Percentiles rank a stretch among this genome's conserved stretches.
Conservation (phyloP, 2,329 filamentous ascomycete genomes). For the Botrytis hyacinthi region DNA sequence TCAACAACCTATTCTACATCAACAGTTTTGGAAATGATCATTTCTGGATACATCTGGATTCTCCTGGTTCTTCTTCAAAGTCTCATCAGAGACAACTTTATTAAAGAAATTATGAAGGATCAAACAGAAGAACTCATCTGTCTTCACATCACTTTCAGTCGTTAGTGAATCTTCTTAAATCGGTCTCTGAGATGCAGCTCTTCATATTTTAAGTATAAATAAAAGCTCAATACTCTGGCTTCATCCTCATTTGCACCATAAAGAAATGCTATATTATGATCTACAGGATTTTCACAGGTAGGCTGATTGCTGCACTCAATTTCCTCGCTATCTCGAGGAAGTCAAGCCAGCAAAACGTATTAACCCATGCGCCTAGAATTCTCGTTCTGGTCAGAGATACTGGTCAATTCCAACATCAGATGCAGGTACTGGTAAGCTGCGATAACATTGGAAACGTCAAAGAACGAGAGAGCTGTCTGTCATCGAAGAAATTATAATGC, state of each 20-base stretch:
- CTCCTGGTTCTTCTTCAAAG: no score
- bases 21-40: neutral
- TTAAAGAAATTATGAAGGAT: neutral
- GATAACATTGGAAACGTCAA: neutral
- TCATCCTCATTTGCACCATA: neutral
- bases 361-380: neutral
- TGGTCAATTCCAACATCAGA: neutral
- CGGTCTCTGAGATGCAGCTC: fast-evolving
- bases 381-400: neutral
- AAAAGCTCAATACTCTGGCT: no score
- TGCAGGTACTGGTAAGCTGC: neutral
- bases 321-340: neutral
- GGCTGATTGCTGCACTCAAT: neutral
- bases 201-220: neutral
- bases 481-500: neutral
- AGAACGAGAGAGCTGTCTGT: neutral
- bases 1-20: neutral
- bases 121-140: neutral
- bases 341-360: no score
- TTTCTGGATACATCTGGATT: neutral
- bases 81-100: neutral
- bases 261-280: neutral
- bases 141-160: neutral
- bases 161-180: neutral
- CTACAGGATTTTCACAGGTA: neutral